These are phyloP conservation scores for Biscogniauxia sp. DNA, from an alignment of 2,329 filamentous ascomycete genomes.

Conservation along the genomic window DNA sequence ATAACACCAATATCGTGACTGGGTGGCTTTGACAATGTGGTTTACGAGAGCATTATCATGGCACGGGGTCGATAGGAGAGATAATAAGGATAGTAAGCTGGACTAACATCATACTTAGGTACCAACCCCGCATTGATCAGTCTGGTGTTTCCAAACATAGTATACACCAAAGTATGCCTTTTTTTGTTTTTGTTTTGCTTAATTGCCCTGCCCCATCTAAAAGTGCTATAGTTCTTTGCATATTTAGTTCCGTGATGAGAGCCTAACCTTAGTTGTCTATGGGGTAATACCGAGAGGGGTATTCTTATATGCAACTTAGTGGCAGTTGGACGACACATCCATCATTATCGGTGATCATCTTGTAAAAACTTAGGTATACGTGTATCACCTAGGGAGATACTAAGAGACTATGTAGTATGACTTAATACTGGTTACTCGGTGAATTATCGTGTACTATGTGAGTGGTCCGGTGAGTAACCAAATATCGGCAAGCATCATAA, in stretches of 20 bases:
- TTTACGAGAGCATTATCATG: conserved; percentile 16
- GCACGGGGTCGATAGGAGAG: conserved; percentile 3
- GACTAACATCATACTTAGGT: neutral
- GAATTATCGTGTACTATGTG: neutral
- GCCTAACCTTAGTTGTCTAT: neutral
- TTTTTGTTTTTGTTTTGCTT: too few species aligned
- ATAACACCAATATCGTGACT: conserved; percentile 22
- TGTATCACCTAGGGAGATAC: too few species aligned
- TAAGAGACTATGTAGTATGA: too few species aligned
- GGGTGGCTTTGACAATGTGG: conserved; percentile 22
- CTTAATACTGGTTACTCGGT: neutral
- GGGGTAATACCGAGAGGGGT: too few species aligned
- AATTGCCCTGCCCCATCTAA: neutral
- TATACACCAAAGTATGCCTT: neutral
- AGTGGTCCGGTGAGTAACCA: neutral
- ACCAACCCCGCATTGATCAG: neutral
- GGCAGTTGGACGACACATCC: too few species aligned
- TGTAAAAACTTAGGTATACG: too few species aligned
- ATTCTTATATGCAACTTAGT: too few species aligned
- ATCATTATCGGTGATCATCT: too few species aligned
- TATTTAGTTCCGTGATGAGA: neutral
- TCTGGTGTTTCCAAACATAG: neutral
- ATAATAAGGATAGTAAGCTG: neutral
- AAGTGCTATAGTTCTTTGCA: neutral
- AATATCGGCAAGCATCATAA: neutral